Conservation (phyloP, 805 yeast species). For the Kuraishia floccosa region DNA sequence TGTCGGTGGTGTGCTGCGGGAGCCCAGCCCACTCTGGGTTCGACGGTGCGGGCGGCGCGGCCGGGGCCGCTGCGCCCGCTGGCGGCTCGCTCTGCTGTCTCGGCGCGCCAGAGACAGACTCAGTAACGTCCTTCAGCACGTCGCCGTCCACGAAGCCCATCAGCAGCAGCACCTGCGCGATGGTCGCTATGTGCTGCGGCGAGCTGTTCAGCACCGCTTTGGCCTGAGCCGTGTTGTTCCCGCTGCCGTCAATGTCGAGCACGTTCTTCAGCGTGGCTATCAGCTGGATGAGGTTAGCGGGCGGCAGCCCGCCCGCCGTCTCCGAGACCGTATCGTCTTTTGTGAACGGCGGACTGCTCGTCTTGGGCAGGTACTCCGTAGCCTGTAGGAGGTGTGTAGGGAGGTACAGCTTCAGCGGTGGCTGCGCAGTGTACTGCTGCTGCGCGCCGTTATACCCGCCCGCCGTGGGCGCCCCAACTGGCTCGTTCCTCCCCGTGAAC, state of each 20-base stretch:
- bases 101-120: conserved; percentile 1
- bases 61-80: conserved; percentile 8
- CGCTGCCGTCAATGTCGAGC: conserved; percentile 34
- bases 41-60: conserved; percentile 4
- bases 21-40: conserved; percentile 34
- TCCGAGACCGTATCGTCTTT: conserved; percentile 48
- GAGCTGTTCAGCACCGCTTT: conserved; percentile 39
- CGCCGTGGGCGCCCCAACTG: neutral
- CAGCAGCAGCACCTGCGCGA: conserved; percentile 62
- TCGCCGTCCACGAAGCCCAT: conserved; percentile 70
- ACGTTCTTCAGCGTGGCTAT: conserved; percentile 54
- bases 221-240: conserved; percentile 39
- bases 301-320: conserved; percentile 55
- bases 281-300: conserved; percentile 58
- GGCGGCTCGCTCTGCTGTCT: conserved; percentile 9
- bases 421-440: conserved; percentile 1
- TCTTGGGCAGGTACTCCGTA: conserved; percentile 42
- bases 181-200: conserved; percentile 50
- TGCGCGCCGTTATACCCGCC: conserved; percentile 3
- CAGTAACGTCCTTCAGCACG: conserved; percentile 47
- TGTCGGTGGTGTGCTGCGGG: conserved; percentile 35
- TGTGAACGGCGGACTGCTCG: conserved; percentile 17
- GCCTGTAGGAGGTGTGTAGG: conserved; percentile 30
- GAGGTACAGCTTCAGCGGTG: neutral
- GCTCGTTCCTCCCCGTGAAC: conserved; percentile 7